phyloP scores from a whole-genome alignment of 345 rosid genomes.

The Orychophragmus violaceus region DNA sequence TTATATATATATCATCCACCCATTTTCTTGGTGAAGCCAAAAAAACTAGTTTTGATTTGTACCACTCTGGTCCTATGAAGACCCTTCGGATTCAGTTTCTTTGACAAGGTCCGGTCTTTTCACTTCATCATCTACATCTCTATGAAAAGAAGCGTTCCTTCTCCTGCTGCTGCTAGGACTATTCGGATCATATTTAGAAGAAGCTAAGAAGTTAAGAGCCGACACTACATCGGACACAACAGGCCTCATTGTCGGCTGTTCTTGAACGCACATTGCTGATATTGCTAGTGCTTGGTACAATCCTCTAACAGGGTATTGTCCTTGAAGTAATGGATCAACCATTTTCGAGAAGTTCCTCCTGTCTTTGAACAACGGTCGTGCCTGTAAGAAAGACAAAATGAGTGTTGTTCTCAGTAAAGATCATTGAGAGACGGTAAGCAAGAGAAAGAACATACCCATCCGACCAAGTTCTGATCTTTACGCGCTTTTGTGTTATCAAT shows the following conservation, averaged over 20 bases:
- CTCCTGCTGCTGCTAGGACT: constrained; percentile 30
- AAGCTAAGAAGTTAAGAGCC: constrained; percentile 73
- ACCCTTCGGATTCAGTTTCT: constrained; percentile 20
- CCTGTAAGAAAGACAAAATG: constrained; percentile 36
- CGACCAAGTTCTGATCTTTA: constrained; percentile 67
- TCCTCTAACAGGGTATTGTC: constrained; percentile 68
- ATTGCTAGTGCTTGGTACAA: constrained; percentile 87
- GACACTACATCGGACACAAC: constrained; percentile 66
- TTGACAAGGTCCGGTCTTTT: constrained; percentile 15
- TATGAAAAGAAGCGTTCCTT: constrained; percentile 15
- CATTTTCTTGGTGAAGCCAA: constrained; percentile 13
- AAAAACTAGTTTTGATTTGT: constrained; percentile 9
- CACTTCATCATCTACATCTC: neutral
- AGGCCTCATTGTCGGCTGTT: constrained; percentile 79
- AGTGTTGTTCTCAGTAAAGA: neutral
- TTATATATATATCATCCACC: neutral
- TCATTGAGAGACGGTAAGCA: neutral
- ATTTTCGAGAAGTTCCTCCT: constrained; percentile 58
- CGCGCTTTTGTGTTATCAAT: constrained; percentile 49
- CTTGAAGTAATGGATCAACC: constrained; percentile 77
- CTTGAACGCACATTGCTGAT: constrained; percentile 95
- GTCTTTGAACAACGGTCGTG: constrained; percentile 81
- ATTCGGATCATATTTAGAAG: constrained; percentile 46
- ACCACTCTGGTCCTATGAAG: constrained; percentile 4
- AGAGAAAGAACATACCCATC: constrained; percentile 56